Evolutionary conservation across 768 basidiomycete genomes (phyloP).

Genomic region (Rhodocollybia butyracea): DNA sequence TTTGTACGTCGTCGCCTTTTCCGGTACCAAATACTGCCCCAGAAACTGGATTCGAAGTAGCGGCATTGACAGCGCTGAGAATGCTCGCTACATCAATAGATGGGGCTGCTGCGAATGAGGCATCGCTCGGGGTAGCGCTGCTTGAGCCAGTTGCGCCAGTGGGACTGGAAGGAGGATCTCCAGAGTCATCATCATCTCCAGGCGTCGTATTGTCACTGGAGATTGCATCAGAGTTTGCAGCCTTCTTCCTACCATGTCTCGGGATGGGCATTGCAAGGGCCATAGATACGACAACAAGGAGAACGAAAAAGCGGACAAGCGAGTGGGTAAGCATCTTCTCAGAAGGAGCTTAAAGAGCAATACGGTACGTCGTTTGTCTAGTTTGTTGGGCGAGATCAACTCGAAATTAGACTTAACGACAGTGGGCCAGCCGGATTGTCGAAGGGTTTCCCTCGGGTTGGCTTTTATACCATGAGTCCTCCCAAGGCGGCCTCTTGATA

Average conservation of each 20-base stretch:
- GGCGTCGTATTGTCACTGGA: neutral
- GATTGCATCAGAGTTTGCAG: too few species aligned
- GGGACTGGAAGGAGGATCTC: neutral
- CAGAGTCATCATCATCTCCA: neutral
- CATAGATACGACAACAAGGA: neutral
- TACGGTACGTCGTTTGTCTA: too few species aligned
- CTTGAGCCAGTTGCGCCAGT: neutral
- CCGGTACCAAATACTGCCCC: constrained; percentile 11
- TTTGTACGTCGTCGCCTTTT: constrained; percentile 10
- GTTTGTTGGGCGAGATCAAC: too few species aligned
- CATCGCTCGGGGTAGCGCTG: neutral
- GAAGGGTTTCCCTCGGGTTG: too few species aligned
- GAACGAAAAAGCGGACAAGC: neutral
- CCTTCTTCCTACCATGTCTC: neutral
- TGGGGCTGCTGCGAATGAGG: neutral
- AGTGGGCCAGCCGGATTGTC: too few species aligned
- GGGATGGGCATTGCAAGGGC: neutral
- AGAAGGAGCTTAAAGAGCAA: too few species aligned
- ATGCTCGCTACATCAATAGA: constrained; percentile 9
- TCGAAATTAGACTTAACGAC: too few species aligned
- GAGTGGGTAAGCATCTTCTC: neutral
- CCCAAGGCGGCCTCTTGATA: too few species aligned
- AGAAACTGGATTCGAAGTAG: constrained; percentile 5
- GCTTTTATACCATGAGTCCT: too few species aligned
- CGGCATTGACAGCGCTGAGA: constrained; percentile 17